phyloP scores from a whole-genome alignment of 2,329 filamentous ascomycete species.

The Clonostachys solani region DNA sequence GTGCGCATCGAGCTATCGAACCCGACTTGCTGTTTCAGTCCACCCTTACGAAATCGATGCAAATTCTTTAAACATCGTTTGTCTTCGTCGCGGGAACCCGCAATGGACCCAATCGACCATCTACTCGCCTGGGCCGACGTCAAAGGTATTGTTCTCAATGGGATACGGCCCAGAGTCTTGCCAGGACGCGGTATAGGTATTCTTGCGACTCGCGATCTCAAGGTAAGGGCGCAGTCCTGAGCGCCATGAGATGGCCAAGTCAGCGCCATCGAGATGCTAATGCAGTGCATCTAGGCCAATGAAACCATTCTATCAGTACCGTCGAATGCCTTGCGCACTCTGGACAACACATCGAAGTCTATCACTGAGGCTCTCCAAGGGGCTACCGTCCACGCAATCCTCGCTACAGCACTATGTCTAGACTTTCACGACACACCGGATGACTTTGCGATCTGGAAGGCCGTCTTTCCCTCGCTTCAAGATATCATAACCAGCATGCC shows the following conservation, averaged over 20 bases:
- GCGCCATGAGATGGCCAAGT: conserved; percentile 63
- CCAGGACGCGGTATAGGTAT: conserved; percentile 70
- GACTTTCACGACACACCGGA: conserved; percentile 43
- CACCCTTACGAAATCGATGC: no score
- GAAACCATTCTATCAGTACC: conserved; percentile 64
- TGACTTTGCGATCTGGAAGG: conserved; percentile 47
- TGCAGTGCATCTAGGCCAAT: conserved; percentile 17
- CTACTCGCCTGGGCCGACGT: conserved; percentile 66
- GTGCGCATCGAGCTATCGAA: no score
- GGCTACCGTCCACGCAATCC: conserved; percentile 62
- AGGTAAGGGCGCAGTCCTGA: conserved; percentile 66
- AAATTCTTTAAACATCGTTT: no score
- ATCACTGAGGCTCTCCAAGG: conserved; percentile 48
- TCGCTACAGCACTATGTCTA: conserved; percentile 63
- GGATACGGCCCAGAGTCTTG: conserved; percentile 60
- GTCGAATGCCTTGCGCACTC: conserved; percentile 56
- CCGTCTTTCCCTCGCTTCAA: conserved; percentile 58
- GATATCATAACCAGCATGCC: conserved; percentile 47
- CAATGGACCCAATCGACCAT: background rate
- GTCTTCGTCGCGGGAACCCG: no score
- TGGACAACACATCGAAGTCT: conserved; percentile 51
- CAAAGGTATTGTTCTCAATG: conserved; percentile 44
- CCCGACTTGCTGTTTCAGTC: no score
- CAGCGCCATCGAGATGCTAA: conserved; percentile 72
- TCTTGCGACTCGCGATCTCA: conserved; percentile 57